Base-by-base conservation (phyloP, 2,329 filamentous ascomycete genomes). In the Cladophialophora immunda region DNA sequence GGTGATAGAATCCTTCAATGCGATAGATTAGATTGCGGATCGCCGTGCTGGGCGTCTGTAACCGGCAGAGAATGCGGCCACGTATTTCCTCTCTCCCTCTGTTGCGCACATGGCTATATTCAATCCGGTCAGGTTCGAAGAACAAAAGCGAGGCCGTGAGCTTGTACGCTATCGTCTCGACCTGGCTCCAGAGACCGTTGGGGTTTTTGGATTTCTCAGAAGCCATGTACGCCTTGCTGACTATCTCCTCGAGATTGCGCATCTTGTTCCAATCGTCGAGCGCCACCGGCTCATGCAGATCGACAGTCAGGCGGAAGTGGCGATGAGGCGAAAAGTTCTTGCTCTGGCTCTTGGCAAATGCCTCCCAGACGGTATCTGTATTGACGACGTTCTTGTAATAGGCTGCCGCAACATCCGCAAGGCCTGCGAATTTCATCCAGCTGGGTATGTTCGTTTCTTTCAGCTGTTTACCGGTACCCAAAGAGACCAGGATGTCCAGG, bases 361-460 rank as follows among this genome's bases (percentile, higher is more conserved):
- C 55, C 22, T 58, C 55, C 55, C 55, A 58, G 15, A 58, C 55
- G 36, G 34, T 30, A 11, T 58, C 55, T 8, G 55, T 58, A 36
- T 58, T 45, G 55, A 58, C 36, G 55, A 58, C 55, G 34, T 58
- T 58, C 32, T 58, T 58, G 55, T 58, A 58, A 34, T 45, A 58
- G 7, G 55, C 55, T 38, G 55, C 55, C 9, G 55, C 55, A 25
- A 58, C 19, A 34, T 58, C 55, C 6, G 19, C 55, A 11, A 58
- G 34, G 19, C 55, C 55, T n/a, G 32, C 55, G 36, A 58, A 58
- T 17, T 58, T 25, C 55, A 58, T 32, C 55, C 55, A 58, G n/a
- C 55, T n/a, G 11, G 55, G 55, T 15, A 58, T 45, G 11, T 45
- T 45, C 8, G 19, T 45, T 13, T 45, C 55, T 19, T 27, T 58